phyloP scores from a whole-genome alignment of 768 basidiomycete genomes.

The Rhizopogon sp. region DNA sequence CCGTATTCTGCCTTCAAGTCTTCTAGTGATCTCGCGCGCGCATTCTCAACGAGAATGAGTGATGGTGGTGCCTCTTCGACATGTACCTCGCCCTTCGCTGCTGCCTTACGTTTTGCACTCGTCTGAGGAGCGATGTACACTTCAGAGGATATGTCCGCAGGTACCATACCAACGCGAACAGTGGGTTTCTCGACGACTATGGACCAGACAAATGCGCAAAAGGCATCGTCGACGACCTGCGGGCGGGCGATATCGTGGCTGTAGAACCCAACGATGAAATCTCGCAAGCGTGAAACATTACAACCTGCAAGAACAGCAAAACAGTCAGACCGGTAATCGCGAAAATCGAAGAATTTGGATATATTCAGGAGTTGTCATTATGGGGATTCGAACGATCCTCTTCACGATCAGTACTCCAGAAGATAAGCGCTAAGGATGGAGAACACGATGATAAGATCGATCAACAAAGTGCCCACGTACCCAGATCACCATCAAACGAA shows the following conservation, averaged over 20 bases:
- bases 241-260: constrained; percentile 27
- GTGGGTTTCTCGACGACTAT: constrained; percentile 71
- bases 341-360: constrained; percentile 13
- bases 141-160: constrained; percentile 52
- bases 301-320: constrained; percentile 48
- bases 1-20: constrained; percentile 56
- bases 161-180: constrained; percentile 68
- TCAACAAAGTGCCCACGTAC: constrained; percentile 41
- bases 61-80: constrained; percentile 38
- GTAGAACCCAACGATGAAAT: constrained; percentile 69
- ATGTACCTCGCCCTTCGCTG: constrained; percentile 47
- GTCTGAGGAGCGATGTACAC: constrained; percentile 77
- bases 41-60: constrained; percentile 52
- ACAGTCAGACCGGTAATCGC: constrained; percentile 8
- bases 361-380: constrained; percentile 14
- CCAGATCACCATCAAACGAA: constrained; percentile 86
- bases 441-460: neutral
- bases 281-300: constrained; percentile 62
- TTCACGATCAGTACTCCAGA: neutral
- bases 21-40: constrained; percentile 47
- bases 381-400: constrained; percentile 42
- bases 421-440: neutral
- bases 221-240: constrained; percentile 70
- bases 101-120: constrained; percentile 62
- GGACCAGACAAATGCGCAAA: constrained; percentile 80